These are phyloP conservation scores for Brassica rapa DNA, from an alignment of 345 rosid genomes.

Conservation along the genomic window DNA sequence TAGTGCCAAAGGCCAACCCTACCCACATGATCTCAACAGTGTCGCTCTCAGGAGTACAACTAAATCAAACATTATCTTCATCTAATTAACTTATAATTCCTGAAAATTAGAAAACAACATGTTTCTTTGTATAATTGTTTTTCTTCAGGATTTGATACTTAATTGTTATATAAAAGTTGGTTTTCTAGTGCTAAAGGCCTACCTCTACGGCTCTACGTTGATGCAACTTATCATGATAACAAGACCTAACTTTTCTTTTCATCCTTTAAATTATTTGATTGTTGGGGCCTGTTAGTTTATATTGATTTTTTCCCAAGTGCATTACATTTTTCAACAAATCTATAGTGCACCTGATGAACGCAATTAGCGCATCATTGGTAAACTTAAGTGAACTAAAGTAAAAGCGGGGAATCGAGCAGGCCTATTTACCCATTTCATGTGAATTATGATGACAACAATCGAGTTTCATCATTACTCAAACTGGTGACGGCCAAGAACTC, in stretches of 20 bases:
- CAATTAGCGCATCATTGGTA: background rate
- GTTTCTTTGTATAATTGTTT: slow-evolving; percentile 4
- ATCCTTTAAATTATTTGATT: slow-evolving; percentile 6
- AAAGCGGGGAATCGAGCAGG: background rate
- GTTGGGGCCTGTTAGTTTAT: background rate
- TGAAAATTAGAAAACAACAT: background rate
- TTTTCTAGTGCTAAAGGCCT: slow-evolving; percentile 30
- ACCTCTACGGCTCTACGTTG: slow-evolving; percentile 10
- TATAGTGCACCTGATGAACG: slow-evolving; percentile 2
- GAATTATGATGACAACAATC: background rate
- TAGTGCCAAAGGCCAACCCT: slow-evolving; percentile 27
- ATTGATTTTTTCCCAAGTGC: background rate
- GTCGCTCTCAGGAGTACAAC: slow-evolving; percentile 38
- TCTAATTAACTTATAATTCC: background rate
- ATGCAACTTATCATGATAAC: slow-evolving; percentile 41
- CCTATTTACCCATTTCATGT: slow-evolving; percentile 4
- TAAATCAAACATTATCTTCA: slow-evolving; percentile 35
- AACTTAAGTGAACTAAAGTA: background rate
- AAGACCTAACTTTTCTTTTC: slow-evolving; percentile 26
- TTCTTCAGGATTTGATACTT: background rate
- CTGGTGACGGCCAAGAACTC: background rate
- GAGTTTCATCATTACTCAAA: slow-evolving; percentile 12
- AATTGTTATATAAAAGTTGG: slow-evolving; percentile 12
- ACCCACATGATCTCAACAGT: slow-evolving; percentile 38
- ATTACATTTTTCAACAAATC: slow-evolving; percentile 20